Base-by-base conservation (phyloP, 257 asterid genomes). In the Asclepias syriaca region DNA sequence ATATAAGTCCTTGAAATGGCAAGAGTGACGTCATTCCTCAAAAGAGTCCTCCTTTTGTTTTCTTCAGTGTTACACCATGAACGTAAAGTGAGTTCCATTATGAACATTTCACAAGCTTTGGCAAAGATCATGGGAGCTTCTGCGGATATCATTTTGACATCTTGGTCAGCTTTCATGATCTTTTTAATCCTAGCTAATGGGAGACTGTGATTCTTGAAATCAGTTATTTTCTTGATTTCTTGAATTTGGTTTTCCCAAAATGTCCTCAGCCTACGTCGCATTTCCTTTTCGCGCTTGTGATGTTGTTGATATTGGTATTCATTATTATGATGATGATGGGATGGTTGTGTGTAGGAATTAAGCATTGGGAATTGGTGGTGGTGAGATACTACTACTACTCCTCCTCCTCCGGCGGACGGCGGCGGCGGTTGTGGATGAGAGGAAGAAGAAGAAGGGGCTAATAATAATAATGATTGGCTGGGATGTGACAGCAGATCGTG, bases 111-210 rank as follows among this genome's bases (percentile, higher is more conserved):
- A 46, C 84, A 80, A 0, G 84, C 84, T 73, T 73, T 71, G 12
- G 81, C 81, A 27, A 80, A 80, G 0, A 80, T 80, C 6, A 80
- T 76, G 6, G 84, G 84, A 1, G 84, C 81, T 68, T 80, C 84
- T 11, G 81, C 78, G 0, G 84, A 80, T 67, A 80, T 80, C 84
- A 80, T 80, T 50, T 80, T 68, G 1, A 80, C 84, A 55, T 80
- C 84, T 65, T 80, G 81, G 56, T 80, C 84, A 8, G 84, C 81
- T 69, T 80, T 80, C 84, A 80, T 80, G 58, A 80, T 80, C 75
- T 72, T 80, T 81, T 80, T 80, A 65, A 80, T 72, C 71, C 84
- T 72, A 8, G 84, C 84, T 14, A 80, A 64, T 16, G 84, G 84
- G 68, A 80, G 84, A 69, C 75, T 68, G 55, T 80, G 84, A 43